Evolutionary conservation across 495 filamentous ascomycete species (phyloP), one percentile per base, ranked within the genome.

Genomic region (Penicillium simplicissimum): DNA sequence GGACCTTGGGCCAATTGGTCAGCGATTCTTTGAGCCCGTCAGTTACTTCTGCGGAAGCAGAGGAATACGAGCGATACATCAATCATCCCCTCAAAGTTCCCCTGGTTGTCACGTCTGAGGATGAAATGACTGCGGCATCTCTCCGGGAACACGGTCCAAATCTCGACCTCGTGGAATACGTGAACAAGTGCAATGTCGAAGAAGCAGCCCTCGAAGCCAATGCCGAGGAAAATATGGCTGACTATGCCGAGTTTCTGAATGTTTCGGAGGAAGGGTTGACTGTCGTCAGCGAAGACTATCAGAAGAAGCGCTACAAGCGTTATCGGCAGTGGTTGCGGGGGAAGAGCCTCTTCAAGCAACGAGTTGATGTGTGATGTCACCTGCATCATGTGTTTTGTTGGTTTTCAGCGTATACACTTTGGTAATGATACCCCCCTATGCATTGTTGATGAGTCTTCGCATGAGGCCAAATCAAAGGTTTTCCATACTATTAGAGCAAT

Each of bases 311-410:
- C 63, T 98, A 98, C 72, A 97, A 93, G 75, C 91, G 93, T 0
- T 98, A 98, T 74, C 79, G 87, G 67, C 93, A 96, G 75, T 98
- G 94, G 94, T 76, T 97, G 67, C 82, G 87, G 62, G 93, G 93
- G 15, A 97, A 96, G 80, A 93, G 90, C 68, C 79, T 97, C 61
- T 97, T 97, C 68, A 97, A 97, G 77, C 93, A 96, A 82, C 85
- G 88, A 60, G 82, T 90, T 61, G 89, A 91, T 67, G 78, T 80
- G 67, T 82, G 65, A 74, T 59, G 36, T 31, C 19, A 25, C 8
- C n/a, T 57, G 58, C 48, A 62, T 57, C 28, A 58, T n/a, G n/a
- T n/a, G 3, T 43, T 40, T 52, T 52, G 17, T 23, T 19, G 17
- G 57, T 11, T 60, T 55, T 62, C 52, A 48, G 65, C 55, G 60